Percentiles rank a stretch among this genome's conserved stretches.
phyloP scores from a whole-genome alignment of 2,329 filamentous ascomycete genomes.

The Ascochyta lentis region DNA sequence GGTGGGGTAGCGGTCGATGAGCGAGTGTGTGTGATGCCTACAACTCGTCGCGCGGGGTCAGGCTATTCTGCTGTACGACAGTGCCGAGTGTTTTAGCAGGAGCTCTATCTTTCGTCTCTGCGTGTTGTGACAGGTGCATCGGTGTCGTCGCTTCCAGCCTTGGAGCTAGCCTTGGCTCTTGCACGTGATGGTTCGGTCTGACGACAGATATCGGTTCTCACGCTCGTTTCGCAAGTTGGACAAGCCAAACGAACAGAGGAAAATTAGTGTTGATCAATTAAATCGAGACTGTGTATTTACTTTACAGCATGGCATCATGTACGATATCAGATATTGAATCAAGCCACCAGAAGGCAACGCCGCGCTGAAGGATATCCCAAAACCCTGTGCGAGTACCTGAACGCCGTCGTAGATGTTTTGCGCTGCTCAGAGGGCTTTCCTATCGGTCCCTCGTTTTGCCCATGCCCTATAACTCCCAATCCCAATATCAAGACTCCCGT shows the following conservation, averaged over 20 bases:
- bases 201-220: background rate
- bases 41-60: background rate
- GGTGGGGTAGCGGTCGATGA: conserved; percentile 14
- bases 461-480: conserved; percentile 9
- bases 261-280: background rate
- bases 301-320: conserved; percentile 10
- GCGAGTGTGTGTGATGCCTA: conserved; percentile 5
- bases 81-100: background rate
- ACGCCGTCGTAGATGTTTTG: conserved; percentile 1
- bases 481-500: conserved; percentile 4
- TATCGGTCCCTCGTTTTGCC: conserved; percentile 7
- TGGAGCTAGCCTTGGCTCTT: conserved; percentile 11
- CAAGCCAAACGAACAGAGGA: background rate
- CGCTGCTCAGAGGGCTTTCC: conserved; percentile 5
- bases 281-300: background rate
- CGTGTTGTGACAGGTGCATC: background rate
- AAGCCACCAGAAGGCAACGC: conserved; percentile 6
- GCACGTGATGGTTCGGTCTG: conserved; percentile 9
- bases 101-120: background rate
- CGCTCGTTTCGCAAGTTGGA: background rate
- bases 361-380: conserved; percentile 4
- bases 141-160: conserved; percentile 14
- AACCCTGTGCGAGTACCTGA: conserved; percentile 1
- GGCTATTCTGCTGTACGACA: background rate
- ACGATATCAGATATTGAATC: background rate